Evolutionary conservation across 2,329 filamentous ascomycete genomes (phyloP).

Genomic region (Escovopsis sp.): DNA sequence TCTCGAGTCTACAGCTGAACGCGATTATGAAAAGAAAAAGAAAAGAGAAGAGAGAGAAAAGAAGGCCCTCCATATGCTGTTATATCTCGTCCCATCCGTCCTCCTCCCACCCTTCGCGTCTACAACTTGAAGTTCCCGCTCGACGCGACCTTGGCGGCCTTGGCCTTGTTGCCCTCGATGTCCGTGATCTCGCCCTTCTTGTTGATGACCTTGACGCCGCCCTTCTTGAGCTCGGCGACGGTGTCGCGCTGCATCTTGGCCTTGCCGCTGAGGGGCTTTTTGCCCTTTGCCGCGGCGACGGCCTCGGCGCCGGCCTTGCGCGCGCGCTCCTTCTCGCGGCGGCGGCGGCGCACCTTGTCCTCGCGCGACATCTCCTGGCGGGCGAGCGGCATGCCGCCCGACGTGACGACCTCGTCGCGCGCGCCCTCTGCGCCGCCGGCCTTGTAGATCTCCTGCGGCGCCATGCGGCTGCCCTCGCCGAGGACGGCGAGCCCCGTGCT

Average conservation of each 20-base stretch:
- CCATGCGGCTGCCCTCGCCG: conserved; percentile 58
- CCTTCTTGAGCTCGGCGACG: conserved; percentile 60
- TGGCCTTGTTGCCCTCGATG: conserved; percentile 66
- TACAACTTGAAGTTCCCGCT: conserved; percentile 51
- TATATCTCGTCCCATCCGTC: neutral
- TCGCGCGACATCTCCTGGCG: conserved; percentile 80
- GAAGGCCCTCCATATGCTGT: neutral
- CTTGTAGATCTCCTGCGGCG: conserved; percentile 87
- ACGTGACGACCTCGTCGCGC: conserved; percentile 60
- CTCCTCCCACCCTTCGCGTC: neutral
- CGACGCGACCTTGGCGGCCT: conserved; percentile 32
- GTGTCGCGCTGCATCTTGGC: conserved; percentile 33
- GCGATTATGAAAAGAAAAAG: neutral
- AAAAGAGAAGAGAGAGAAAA: neutral
- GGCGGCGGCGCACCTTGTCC: conserved; percentile 61
- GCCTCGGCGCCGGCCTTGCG: conserved; percentile 46
- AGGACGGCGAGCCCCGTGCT: conserved; percentile 62
- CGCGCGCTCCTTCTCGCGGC: conserved; percentile 75
- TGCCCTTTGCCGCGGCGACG: conserved; percentile 14
- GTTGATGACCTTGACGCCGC: conserved; percentile 82
- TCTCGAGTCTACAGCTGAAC: too few species aligned
- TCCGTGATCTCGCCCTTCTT: conserved; percentile 76
- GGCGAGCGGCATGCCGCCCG: conserved; percentile 62
- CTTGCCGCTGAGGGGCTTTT: conserved; percentile 43
- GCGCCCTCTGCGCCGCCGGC: conserved; percentile 15